These are phyloP conservation scores for Neurospora sublineolata DNA, from an alignment of 495 filamentous ascomycete genomes.

Conservation along the genomic window DNA sequence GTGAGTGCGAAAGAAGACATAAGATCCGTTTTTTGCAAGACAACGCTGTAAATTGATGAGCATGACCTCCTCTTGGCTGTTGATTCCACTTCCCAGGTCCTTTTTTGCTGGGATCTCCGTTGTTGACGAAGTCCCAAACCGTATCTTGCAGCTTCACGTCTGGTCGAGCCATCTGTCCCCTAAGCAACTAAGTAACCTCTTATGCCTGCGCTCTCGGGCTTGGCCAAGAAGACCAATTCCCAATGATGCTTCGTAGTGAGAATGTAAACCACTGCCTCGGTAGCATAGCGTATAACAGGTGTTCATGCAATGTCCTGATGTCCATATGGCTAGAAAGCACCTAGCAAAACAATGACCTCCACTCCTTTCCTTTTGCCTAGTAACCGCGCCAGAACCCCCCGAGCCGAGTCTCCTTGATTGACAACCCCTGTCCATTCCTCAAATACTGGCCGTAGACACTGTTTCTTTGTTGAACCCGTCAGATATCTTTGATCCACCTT, in stretches of 20 bases:
- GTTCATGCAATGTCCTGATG: background rate
- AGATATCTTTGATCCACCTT: background rate
- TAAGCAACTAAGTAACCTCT: too few species aligned
- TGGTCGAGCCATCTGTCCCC: too few species aligned
- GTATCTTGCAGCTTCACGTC: too few species aligned
- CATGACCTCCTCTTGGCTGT: too few species aligned
- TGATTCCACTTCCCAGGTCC: too few species aligned
- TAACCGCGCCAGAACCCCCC: background rate
- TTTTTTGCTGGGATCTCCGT: too few species aligned
- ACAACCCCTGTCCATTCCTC: background rate
- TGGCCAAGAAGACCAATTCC: background rate
- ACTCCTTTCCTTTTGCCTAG: background rate
- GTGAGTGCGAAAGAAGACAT: too few species aligned
- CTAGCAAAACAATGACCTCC: background rate
- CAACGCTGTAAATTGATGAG: too few species aligned
- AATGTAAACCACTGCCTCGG: background rate
- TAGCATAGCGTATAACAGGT: background rate
- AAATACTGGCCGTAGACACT: background rate
- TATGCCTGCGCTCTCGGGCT: background rate
- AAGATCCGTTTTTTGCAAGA: too few species aligned
- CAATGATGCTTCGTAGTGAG: background rate
- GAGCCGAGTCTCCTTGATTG: background rate
- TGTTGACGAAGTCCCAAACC: too few species aligned
- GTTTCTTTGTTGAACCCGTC: background rate
- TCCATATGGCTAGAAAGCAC: background rate